phyloP scores from a whole-genome alignment of 768 basidiomycete species.

The Hypholoma sublateritium region DNA sequence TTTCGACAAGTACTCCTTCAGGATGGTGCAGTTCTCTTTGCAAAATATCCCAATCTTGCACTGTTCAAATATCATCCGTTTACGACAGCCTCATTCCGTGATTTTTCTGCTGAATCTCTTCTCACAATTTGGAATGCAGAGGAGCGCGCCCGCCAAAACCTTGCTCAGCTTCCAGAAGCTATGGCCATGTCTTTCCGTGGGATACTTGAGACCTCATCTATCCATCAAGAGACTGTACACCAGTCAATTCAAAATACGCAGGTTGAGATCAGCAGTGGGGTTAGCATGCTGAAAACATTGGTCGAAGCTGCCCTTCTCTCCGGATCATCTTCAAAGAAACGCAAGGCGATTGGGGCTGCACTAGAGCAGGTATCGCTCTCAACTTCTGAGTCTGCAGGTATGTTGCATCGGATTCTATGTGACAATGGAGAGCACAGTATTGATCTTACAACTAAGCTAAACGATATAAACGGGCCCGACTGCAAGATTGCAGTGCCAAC shows the following conservation, averaged over 20 bases:
- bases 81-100: neutral
- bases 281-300: neutral
- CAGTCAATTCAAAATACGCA: neutral
- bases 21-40: slow-evolving; percentile 30
- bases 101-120: slow-evolving; percentile 1
- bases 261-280: neutral
- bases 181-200: neutral
- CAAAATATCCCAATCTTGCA: slow-evolving; percentile 11
- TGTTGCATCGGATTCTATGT: neutral
- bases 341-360: neutral
- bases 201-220: neutral
- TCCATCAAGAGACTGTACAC: neutral
- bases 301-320: neutral
- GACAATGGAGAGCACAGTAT: neutral
- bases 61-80: slow-evolving; percentile 20
- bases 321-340: neutral
- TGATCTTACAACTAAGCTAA: neutral
- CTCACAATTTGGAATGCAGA: neutral
- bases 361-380: neutral
- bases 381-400: neutral
- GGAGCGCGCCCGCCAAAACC: neutral
- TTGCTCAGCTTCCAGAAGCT: neutral
- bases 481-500: neutral
- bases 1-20: slow-evolving; percentile 30
- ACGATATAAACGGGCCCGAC: no score